Base-by-base conservation (phyloP, 192 early-diverging fungal genomes). In the Coemansia sp. region DNA sequence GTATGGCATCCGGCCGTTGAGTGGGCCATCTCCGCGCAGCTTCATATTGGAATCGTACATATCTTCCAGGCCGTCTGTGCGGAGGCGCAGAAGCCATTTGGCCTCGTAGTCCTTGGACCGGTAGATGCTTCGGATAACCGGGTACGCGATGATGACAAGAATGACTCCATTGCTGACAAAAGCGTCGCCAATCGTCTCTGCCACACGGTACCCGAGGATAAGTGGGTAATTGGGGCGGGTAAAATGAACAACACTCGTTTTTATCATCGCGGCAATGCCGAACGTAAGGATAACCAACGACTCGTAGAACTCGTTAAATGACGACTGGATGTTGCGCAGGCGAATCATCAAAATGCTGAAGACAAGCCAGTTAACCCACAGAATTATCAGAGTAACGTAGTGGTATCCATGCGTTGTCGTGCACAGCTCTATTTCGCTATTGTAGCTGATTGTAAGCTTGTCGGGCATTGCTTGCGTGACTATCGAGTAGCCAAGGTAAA, bases 241-340 rank as follows among this genome's bases (percentile, higher is more conserved):
- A 55, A 73, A 44, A 34, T 78, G 65, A 41, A 48, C 67, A 18
- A 78, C 61, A 2, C 63, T 59, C 0, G 76, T 69, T 36, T 79
- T 72, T 1, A 67, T 67, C 9, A 79, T 60, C 6, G 64, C 56
- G 14, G 52, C 55, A 1, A 79, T 71, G 26, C 65, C 68, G 48
- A 73, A 60, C 12, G 56, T 67, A 64, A 79, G 73, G 24, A 79
- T 65, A 0, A 57, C 64, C 21, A 79, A 49, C 20, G 77, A 79
- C 39, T 73, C 77, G 56, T 33, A 43, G 38, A 73, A 73, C 62
- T 79, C 77, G 44, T 79, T 79, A 30, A 79, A 79, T 16, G 64
- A 68, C 23, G 77, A 79, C 57, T 79, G 77, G 11, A 79, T 79
- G 23, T 79, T 79, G 48, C 77, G 77, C 63, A 79, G 62, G 15